Evolutionary conservation across 495 filamentous ascomycete species (phyloP).

Genomic region (Neurospora pannonica): DNA sequence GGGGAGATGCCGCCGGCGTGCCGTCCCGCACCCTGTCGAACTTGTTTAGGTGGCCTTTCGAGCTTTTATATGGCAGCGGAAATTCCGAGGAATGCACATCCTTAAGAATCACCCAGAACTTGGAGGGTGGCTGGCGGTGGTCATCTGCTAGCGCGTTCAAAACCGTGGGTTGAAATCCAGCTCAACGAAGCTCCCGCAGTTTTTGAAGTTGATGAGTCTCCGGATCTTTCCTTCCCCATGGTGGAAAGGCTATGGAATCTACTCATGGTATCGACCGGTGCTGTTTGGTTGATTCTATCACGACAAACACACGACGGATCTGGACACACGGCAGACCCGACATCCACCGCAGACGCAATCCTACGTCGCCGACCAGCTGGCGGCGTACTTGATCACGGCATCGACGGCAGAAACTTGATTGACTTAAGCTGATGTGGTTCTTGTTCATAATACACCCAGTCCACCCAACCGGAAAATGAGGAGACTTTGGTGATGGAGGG

Average conservation of each 20-base stretch:
- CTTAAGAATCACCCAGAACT: background rate
- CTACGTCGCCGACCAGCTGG: background rate
- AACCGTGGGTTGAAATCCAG: background rate
- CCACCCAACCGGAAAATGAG: background rate
- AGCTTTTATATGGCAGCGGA: background rate
- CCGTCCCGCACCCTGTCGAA: background rate
- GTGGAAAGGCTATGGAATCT: background rate
- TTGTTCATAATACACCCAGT: background rate
- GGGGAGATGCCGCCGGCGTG: background rate
- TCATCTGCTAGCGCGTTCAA: background rate
- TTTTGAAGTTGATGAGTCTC: background rate
- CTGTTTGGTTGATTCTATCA: background rate
- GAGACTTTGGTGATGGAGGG: background rate
- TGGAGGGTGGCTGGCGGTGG: background rate
- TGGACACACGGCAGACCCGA: background rate
- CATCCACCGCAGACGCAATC: background rate
- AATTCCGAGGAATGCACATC: background rate
- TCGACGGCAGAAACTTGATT: background rate
- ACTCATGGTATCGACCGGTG: background rate
- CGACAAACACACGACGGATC: background rate
- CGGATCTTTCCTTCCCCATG: background rate
- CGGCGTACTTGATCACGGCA: background rate
- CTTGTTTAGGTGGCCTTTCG: background rate
- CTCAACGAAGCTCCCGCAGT: background rate
- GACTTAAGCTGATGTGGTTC: background rate